Evolutionary conservation across 1,284 basidiomycete species (phyloP).

Genomic region (Ustilago xerochloae): DNA sequence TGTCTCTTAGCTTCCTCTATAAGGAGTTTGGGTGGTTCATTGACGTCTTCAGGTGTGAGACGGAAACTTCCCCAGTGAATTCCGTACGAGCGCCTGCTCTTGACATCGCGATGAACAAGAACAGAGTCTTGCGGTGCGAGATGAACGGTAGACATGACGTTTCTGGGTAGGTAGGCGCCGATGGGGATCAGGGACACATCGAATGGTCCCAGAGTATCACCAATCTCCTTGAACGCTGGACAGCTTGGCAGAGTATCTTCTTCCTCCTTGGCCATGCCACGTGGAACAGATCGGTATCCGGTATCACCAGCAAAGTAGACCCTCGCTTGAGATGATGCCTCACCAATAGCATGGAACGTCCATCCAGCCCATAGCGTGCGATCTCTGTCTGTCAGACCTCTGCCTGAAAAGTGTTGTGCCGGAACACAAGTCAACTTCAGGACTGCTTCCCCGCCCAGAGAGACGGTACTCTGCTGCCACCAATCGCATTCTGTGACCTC

Average conservation of each 20-base stretch:
- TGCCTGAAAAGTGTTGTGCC: conserved; percentile 55
- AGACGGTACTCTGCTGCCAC: conserved; percentile 51
- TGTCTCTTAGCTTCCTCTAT: conserved; percentile 33
- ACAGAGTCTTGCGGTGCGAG: conserved; percentile 55
- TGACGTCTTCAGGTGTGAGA: conserved; percentile 55
- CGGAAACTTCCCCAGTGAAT: conserved; percentile 60
- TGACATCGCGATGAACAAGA: conserved; percentile 48
- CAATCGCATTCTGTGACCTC: conserved; percentile 59
- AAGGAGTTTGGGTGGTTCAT: conserved; percentile 50
- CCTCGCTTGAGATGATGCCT: conserved; percentile 22
- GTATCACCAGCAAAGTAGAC: conserved; percentile 60
- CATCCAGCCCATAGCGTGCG: conserved; percentile 59
- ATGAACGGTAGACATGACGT: conserved; percentile 53
- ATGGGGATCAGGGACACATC: conserved; percentile 57
- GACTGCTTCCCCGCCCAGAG: conserved; percentile 7
- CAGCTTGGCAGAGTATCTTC: conserved; percentile 50
- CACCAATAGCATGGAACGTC: conserved; percentile 36
- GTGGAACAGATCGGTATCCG: conserved; percentile 46
- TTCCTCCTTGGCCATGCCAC: conserved; percentile 37
- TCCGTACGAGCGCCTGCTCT: conserved; percentile 33
- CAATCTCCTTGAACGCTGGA: conserved; percentile 60
- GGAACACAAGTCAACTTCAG: conserved; percentile 54
- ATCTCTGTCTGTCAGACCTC: conserved; percentile 40
- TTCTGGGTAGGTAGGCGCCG: conserved; percentile 60
- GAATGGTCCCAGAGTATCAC: conserved; percentile 55